phyloP scores from a whole-genome alignment of 225 moss, liverwort and hornwort species.

The Sphagnum tenellum region DNA sequence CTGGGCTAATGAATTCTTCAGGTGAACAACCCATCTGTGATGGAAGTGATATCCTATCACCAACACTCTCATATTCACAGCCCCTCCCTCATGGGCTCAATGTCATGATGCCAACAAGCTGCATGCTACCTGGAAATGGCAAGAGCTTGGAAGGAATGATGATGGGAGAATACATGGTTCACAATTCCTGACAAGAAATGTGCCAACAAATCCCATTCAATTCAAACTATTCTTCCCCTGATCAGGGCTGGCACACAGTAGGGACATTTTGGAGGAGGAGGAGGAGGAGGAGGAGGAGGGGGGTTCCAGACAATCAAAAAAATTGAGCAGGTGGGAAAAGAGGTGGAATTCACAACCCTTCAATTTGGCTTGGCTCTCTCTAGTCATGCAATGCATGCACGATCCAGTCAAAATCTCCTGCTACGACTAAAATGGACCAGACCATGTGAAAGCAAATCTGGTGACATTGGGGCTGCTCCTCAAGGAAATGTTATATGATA shows the following conservation, averaged over 20 bases:
- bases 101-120: conserved; percentile 25
- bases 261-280: background rate
- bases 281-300: conserved; percentile 8
- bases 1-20: conserved; percentile 8
- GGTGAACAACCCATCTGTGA: conserved; percentile 10
- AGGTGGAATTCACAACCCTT: conserved; percentile 6
- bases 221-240: conserved; percentile 7
- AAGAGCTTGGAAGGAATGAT: conserved; percentile 8
- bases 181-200: conserved; percentile 1
- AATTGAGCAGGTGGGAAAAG: conserved; percentile 21
- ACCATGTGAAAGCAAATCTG: conserved; percentile 11
- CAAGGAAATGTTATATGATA: background rate
- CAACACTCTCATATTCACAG: conserved; percentile 22
- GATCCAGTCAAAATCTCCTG: conserved; percentile 3
- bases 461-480: background rate
- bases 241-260: background rate
- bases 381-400: too few relatives aligned
- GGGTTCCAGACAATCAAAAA: conserved; percentile 1
- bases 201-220: conserved; percentile 16
- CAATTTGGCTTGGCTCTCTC: background rate
- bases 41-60: conserved; percentile 17
- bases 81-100: conserved; percentile 21
- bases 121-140: conserved; percentile 17
- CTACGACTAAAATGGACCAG: background rate
- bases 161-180: conserved; percentile 1